Percentiles rank a stretch among this genome's conserved stretches.
phyloP scores from a whole-genome alignment of 208 protist species.

The Willaertia magna region DNA sequence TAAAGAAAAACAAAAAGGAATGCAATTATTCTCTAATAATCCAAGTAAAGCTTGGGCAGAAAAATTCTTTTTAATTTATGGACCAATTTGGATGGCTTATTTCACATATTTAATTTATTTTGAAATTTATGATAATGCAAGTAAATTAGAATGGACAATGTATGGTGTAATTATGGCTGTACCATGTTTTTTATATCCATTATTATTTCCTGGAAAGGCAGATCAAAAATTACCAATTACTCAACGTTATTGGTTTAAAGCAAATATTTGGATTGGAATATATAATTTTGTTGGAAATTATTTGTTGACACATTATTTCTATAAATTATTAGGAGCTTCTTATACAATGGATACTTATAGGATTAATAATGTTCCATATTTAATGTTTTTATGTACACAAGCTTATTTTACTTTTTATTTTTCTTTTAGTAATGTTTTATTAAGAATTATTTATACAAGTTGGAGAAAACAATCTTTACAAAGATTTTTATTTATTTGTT shows the following conservation, averaged over 20 bases:
- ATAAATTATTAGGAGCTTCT: slow-evolving; percentile 29
- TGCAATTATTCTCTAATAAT: not conserved
- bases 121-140: not conserved
- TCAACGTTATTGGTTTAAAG: slow-evolving; percentile 28
- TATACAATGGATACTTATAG: slow-evolving; percentile 33
- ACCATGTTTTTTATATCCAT: slow-evolving; percentile 22
- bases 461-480: slow-evolving; percentile 7
- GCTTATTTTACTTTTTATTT: slow-evolving; percentile 44
- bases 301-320: slow-evolving; percentile 49
- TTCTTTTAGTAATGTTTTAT: slow-evolving; percentile 32
- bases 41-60: slow-evolving; percentile 4
- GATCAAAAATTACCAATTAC: slow-evolving; percentile 20
- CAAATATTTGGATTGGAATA: slow-evolving; percentile 36
- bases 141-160: not conserved
- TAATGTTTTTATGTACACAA: slow-evolving; percentile 37
- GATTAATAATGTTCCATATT: slow-evolving; percentile 37
- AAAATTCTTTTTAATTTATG: not conserved
- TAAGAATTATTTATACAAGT: slow-evolving; percentile 18
- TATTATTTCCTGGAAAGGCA: slow-evolving; percentile 20
- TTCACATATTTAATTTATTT: not conserved
- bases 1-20: not conserved
- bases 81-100: not conserved
- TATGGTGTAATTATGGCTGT: slow-evolving; percentile 6
- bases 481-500: slow-evolving; percentile 14
- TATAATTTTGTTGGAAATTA: slow-evolving; percentile 43